A percentile compares a stretch with the other conserved stretches of the same genome.
Conservation (phyloP, 2,329 filamentous ascomycete species). For the Fusarium dimerum region DNA sequence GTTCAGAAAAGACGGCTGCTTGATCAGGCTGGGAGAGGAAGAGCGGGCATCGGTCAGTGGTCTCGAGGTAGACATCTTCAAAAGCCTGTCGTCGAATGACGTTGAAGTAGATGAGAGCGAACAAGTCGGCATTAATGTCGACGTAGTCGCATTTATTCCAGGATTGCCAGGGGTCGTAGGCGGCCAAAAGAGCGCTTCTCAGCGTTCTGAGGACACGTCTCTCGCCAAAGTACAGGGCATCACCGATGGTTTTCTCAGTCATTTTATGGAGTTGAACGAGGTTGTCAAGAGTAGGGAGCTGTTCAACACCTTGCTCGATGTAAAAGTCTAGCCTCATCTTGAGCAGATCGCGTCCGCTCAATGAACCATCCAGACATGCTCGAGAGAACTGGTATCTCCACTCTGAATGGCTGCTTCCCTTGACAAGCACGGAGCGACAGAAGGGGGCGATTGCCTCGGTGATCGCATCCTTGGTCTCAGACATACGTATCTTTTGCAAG, state of each 20-base stretch:
- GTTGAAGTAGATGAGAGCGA: slow-evolving; percentile 15
- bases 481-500: slow-evolving; percentile 6
- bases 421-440: slow-evolving; percentile 12
- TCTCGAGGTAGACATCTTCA: slow-evolving; percentile 21
- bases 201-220: slow-evolving; percentile 3
- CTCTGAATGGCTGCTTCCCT: slow-evolving; percentile 10
- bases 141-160: slow-evolving; percentile 7
- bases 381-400: slow-evolving; percentile 9
- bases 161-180: slow-evolving; percentile 8
- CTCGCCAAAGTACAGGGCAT: slow-evolving; percentile 12
- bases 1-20: slow-evolving; percentile 21
- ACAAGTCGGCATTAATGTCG: slow-evolving; percentile 18
- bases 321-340: slow-evolving; percentile 6
- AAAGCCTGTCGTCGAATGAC: slow-evolving; percentile 13
- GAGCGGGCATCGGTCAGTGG: slow-evolving; percentile 19
- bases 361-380: slow-evolving; percentile 3
- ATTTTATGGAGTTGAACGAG: slow-evolving; percentile 6
- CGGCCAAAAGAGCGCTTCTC: background rate
- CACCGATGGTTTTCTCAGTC: slow-evolving; percentile 1
- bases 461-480: background rate
- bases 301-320: slow-evolving; percentile 2
- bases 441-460: slow-evolving; percentile 2
- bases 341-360: slow-evolving; percentile 5
- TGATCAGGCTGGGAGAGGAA: slow-evolving; percentile 21
- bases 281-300: slow-evolving; percentile 9